Evolutionary conservation across 73 alveolate species (phyloP), one percentile per base, ranked within the genome.

Genomic region (Paramecium octaurelia): DNA sequence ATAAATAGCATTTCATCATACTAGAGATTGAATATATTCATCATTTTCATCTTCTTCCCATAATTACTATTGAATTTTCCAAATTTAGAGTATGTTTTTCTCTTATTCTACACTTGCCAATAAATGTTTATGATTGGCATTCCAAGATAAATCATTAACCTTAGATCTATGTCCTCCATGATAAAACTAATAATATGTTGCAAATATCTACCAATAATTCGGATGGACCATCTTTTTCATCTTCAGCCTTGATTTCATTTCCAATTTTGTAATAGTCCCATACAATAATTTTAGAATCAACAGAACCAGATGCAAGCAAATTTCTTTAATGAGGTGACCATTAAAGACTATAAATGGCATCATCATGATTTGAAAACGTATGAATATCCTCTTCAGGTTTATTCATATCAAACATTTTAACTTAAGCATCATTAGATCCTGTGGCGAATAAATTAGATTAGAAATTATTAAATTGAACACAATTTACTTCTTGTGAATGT

Each of bases 131-230:
- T 97, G 99, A 92, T 96, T 95, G 18, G 27, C 91, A 86, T 97
- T 98, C 99, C 99, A 98, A 50, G 95, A 95, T 35, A 98, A 36
- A 80, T 98, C 99, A 85, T 96, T 93, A 23, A 98, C 95, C 85
- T 92, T 95, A 40, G 98, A 83, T 18, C 97, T 95, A 95, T 97
- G 99, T 16, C 99, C 99, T 36, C 99, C 99, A 94, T 98, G 99
- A 54, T 95, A 94, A 92, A 98, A 98, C 71, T 80, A 80, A 20
- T 34, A 5, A 2, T 0, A 21, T 76, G 23, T 2, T 4, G n/a
- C 7, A n/a, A 0, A 14, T 12, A 73, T 43, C 20, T 80, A 80
- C 91, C 29, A 80, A 42, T 92, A 98, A 94, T 95, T 98, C 99
- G 42, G 98, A 96, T n/a, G 99, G 99, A 3, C 99, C 99, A 93